Evolutionary conservation across 106 monocot species (phyloP).

Genomic region (Apostasia ramifera): DNA sequence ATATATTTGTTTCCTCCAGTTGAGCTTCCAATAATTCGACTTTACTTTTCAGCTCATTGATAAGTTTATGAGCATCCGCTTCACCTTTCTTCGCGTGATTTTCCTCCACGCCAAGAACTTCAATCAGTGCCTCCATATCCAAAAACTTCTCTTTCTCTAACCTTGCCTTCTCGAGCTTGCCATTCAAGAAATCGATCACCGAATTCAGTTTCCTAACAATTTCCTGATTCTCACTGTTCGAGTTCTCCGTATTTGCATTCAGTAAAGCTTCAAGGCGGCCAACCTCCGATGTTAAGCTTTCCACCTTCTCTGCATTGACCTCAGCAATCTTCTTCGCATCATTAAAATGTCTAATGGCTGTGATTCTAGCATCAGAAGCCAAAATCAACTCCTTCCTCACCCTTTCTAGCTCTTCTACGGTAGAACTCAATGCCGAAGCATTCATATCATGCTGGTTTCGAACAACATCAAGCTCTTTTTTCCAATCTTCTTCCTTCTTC

Average conservation of each 20-base stretch:
- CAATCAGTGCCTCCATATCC: slow-evolving; percentile 36
- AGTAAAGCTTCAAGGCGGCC: slow-evolving; percentile 35
- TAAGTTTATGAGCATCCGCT: slow-evolving; percentile 19
- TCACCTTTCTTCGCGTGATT: slow-evolving; percentile 39
- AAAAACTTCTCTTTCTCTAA: slow-evolving; percentile 29
- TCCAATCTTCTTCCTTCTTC: slow-evolving; percentile 52
- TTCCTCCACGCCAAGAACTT: slow-evolving; percentile 33
- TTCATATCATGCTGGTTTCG: slow-evolving; percentile 41
- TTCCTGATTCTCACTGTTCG: slow-evolving; percentile 20
- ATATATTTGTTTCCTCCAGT: slow-evolving; percentile 35
- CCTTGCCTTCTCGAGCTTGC: slow-evolving; percentile 49
- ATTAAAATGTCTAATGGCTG: slow-evolving; percentile 45
- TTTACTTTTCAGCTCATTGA: slow-evolving; percentile 56
- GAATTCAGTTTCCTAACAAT: slow-evolving; percentile 23
- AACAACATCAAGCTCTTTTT: slow-evolving; percentile 48
- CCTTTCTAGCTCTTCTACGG: slow-evolving; percentile 42
- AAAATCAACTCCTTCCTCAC: slow-evolving; percentile 40
- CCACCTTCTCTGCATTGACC: slow-evolving; percentile 48
- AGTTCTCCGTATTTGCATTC: slow-evolving; percentile 42
- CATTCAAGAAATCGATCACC: slow-evolving; percentile 33
- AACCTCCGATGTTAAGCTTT: slow-evolving; percentile 30
- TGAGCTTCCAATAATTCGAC: slow-evolving; percentile 27
- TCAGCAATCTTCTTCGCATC: slow-evolving; percentile 56
- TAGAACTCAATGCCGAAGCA: slow-evolving; percentile 27
- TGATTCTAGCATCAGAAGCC: slow-evolving; percentile 48